phyloP scores from a whole-genome alignment of 306 rosid species.

The Corylus americana region DNA sequence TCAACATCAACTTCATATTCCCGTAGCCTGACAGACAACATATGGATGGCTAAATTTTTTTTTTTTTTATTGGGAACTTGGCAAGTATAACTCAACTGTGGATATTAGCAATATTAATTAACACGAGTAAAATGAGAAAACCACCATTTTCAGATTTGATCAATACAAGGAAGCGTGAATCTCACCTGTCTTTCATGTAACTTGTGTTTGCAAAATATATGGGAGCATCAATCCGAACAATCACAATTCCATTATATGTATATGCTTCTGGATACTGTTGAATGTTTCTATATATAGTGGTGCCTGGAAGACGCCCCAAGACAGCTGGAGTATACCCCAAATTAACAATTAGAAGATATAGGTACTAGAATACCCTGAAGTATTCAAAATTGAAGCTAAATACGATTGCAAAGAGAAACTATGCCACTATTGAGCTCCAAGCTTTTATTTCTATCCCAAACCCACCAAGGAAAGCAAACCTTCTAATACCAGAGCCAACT shows the following conservation, averaged over 20 bases:
- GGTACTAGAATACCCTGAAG: background rate
- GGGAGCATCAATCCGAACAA: slow-evolving; percentile 94
- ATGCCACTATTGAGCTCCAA: background rate
- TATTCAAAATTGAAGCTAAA: background rate
- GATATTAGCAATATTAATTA: background rate
- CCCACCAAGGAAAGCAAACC: background rate
- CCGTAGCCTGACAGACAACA: slow-evolving; percentile 66
- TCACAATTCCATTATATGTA: slow-evolving; percentile 91
- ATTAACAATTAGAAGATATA: slow-evolving; percentile 25
- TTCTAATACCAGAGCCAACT: no score
- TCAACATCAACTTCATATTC: slow-evolving; percentile 84
- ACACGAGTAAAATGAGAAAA: background rate
- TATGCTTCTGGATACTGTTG: slow-evolving; percentile 93
- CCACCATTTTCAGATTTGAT: background rate
- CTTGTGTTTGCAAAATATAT: slow-evolving; percentile 89
- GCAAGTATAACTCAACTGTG: slow-evolving; percentile 25
- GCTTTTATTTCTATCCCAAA: background rate
- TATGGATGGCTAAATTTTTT: slow-evolving; percentile 16
- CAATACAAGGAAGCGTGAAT: slow-evolving; percentile 9
- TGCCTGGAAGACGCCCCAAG: slow-evolving; percentile 98
- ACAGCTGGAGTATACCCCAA: slow-evolving; percentile 71
- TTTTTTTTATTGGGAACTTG: slow-evolving; percentile 16
- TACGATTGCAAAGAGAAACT: slow-evolving; percentile 1
- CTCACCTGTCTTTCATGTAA: slow-evolving; percentile 90
- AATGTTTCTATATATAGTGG: slow-evolving; percentile 85